Evolutionary conservation across 345 rosid genomes (phyloP).

Genomic region (Eucalyptus lansdowneana): DNA sequence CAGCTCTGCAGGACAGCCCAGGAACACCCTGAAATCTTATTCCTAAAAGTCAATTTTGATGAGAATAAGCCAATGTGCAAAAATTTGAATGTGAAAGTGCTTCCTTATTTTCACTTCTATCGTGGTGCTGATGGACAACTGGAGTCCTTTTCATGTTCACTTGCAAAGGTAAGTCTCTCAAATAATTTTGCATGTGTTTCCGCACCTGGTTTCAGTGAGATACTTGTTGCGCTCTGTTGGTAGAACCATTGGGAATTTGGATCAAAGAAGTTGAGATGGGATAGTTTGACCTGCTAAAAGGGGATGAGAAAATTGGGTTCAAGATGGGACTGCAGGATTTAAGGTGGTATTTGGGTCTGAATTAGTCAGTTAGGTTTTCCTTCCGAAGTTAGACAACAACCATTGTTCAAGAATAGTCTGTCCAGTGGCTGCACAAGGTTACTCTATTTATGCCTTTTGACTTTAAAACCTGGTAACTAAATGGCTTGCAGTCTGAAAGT

Average conservation of each 20-base stretch:
- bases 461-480: neutral
- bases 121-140: slow-evolving; percentile 81
- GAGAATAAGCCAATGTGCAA: slow-evolving; percentile 91
- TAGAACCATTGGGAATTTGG: neutral
- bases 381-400: neutral
- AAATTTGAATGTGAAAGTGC: slow-evolving; percentile 78
- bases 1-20: slow-evolving; percentile 82
- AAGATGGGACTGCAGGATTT: neutral
- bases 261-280: neutral
- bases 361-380: neutral
- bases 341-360: neutral
- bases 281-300: neutral
- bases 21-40: slow-evolving; percentile 68
- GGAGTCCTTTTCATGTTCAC: slow-evolving; percentile 86
- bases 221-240: neutral
- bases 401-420: neutral
- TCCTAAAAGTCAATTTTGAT: slow-evolving; percentile 82
- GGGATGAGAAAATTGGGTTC: neutral
- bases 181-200: too few relatives aligned
- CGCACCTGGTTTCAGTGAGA: neutral
- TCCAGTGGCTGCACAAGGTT: neutral
- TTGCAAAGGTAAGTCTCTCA: slow-evolving; percentile 50
- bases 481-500: neutral
- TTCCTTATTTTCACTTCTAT: slow-evolving; percentile 86
- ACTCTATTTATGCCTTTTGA: neutral